Conservation (phyloP, 2,329 filamentous ascomycete genomes). For the Leptographium galeiforme region DNA sequence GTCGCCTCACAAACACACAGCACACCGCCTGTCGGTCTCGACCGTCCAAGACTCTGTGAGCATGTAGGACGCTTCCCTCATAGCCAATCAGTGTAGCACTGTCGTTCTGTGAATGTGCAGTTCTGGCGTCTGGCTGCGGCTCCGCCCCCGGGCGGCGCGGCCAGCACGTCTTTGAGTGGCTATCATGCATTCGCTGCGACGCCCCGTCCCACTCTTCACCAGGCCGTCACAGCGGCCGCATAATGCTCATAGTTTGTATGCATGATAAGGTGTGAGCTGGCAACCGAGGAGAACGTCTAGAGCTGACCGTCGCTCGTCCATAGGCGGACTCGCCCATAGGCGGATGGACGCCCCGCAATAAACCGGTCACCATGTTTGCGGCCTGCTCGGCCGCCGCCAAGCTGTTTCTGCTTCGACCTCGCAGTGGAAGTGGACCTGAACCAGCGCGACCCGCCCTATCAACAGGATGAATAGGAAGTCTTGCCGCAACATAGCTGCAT, state of each 20-base stretch:
- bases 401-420: background rate
- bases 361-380: background rate
- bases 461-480: background rate
- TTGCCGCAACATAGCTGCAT: background rate
- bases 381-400: background rate
- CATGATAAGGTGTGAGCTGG: background rate
- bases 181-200: background rate
- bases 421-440: background rate
- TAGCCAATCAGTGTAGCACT: background rate
- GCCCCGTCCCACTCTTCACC: background rate
- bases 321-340: background rate
- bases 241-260: background rate
- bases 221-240: conserved; percentile 32
- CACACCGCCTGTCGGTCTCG: background rate
- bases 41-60: background rate
- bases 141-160: background rate
- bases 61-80: background rate
- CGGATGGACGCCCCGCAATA: background rate
- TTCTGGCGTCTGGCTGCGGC: background rate
- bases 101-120: background rate
- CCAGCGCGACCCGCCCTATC: background rate
- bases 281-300: background rate
- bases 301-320: background rate
- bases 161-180: background rate
- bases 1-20: background rate